A percentile compares a stretch with the other conserved stretches of the same genome.
Conservation (phyloP, 1,284 basidiomycete species). For the Malassezia equina region DNA sequence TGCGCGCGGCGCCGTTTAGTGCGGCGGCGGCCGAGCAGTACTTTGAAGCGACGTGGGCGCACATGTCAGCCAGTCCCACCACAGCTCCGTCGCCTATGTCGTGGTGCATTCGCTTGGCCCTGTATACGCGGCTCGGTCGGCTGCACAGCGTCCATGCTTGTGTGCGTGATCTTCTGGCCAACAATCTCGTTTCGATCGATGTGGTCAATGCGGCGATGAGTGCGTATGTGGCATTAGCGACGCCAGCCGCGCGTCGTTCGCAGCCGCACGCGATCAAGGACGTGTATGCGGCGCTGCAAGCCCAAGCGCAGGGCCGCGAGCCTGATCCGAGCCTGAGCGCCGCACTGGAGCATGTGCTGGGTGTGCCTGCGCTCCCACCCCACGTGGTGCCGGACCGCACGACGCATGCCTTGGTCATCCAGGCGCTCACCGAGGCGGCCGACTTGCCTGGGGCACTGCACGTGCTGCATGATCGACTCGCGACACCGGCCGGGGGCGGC, state of each 20-base stretch:
- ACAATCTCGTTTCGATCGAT: neutral
- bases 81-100: neutral
- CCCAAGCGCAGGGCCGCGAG: neutral
- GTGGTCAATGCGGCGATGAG: constrained; percentile 3
- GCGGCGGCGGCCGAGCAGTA: neutral
- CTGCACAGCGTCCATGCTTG: neutral
- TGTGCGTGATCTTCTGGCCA: neutral
- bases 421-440: neutral
- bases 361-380: neutral
- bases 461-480: constrained; percentile 10
- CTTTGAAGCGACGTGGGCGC: constrained; percentile 7
- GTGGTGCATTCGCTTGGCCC: constrained; percentile 9
- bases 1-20: neutral
- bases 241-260: neutral
- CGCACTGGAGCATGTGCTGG: neutral
- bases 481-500: neutral
- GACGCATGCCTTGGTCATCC: constrained; percentile 12
- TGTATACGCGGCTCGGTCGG: constrained; percentile 4
- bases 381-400: neutral
- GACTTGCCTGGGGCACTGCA: constrained; percentile 11
- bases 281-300: constrained; percentile 12
- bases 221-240: neutral
- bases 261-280: neutral
- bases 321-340: neutral
- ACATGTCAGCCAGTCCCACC: neutral